Conservation (phyloP, 306 rosid species). For the Lotus japonicus region DNA sequence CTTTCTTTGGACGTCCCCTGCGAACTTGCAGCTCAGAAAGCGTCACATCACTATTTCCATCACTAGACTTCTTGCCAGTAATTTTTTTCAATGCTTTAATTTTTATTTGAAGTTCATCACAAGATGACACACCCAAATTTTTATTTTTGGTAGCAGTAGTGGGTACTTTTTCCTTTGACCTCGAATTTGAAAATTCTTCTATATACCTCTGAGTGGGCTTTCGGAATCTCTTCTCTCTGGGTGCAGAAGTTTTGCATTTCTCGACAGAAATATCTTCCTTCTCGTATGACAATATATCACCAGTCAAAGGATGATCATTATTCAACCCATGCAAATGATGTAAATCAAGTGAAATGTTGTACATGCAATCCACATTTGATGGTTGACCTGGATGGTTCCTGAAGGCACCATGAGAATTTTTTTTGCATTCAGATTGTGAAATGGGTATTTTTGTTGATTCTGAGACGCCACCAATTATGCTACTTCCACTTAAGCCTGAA, state of each 20-base stretch:
- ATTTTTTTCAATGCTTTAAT: conserved; percentile 37
- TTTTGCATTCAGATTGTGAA: conserved; percentile 53
- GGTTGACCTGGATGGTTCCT: conserved; percentile 47
- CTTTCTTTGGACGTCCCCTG: conserved; percentile 51
- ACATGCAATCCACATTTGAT: conserved; percentile 39
- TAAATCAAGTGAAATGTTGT: conserved; percentile 35
- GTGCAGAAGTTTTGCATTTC: conserved; percentile 32
- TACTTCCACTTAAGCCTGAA: conserved; percentile 74
- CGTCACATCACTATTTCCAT: conserved; percentile 38
- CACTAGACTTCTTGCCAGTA: conserved; percentile 34
- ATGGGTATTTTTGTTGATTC: conserved; percentile 53
- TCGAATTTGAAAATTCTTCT: conserved; percentile 57
- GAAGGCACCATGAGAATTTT: conserved; percentile 36
- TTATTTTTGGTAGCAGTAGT: conserved; percentile 33
- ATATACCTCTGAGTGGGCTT: conserved; percentile 74
- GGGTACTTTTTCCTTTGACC: conserved; percentile 38
- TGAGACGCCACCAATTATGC: conserved; percentile 55
- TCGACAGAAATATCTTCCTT: conserved; percentile 39
- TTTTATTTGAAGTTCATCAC: conserved; percentile 30
- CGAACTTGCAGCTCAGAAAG: conserved; percentile 39
- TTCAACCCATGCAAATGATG: conserved; percentile 35
- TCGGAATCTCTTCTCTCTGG: conserved; percentile 65
- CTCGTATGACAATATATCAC: conserved; percentile 34
- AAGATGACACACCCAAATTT: conserved; percentile 23
- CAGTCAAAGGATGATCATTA: conserved; percentile 27